Base-by-base conservation (phyloP, 768 basidiomycete species). In the Rhodotorula toruloides region DNA sequence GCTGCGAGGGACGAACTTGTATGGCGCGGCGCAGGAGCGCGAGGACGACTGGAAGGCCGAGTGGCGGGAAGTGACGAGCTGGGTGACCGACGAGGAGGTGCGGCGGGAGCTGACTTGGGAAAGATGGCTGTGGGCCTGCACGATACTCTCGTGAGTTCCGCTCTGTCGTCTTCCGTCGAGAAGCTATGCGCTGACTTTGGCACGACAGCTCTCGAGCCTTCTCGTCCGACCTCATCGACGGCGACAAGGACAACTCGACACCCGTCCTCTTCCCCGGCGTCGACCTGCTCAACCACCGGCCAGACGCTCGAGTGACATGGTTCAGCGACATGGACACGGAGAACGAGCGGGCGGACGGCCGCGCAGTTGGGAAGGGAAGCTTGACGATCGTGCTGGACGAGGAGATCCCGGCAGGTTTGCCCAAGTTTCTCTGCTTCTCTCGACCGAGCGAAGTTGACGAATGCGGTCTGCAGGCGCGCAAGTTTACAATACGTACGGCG, bases 131-230 rank as follows among this genome's bases (percentile, higher is more conserved):
- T 75, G 72, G 74, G 74, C 73, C 0, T 57, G 56, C 29, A 67
- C 70, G 4, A 50, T 58, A 21, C 48, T 75, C 22, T 69, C 53
- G 70, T 70, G n/a, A 29, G 62, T n/a, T 1, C 13, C 2, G 50
- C 59, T 48, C 34, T 25, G 36, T 37, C 36, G 6, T 37, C 37
- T 57, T 13, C 60, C 22, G 43, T 61, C 60, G n/a, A 63, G 39
- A 29, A 47, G 47, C 29, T 64, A 59, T 70, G 53, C 62, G 62
- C 58, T 59, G 39, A 14, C 17, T 16, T 14, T 22, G 4, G 11
- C 86, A 89, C 74, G 79, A 91, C 43, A 90, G 90, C 2, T 93
- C 92, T 1, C 84, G 93, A 57, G 88, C 91, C 0, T 97, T 96
- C 74, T 90, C 92, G 0, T 96, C 92, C 0, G 84, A 85, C 12